Evolutionary conservation across 2,329 filamentous ascomycete species (phyloP).

Genomic region (Epicoccum nigrum): DNA sequence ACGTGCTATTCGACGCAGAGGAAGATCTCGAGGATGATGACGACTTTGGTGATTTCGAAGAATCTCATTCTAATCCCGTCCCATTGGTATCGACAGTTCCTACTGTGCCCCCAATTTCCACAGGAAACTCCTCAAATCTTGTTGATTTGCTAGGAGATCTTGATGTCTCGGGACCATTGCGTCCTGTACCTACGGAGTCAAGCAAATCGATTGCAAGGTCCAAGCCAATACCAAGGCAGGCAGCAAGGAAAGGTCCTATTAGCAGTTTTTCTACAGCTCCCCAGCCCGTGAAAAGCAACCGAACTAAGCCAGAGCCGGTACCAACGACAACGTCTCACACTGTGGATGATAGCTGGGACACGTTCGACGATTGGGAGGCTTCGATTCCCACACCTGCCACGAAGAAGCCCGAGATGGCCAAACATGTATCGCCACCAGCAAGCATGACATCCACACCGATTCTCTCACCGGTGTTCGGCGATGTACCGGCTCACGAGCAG

Average conservation of each 20-base stretch:
- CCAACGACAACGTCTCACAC: slow-evolving; percentile 5
- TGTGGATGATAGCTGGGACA: slow-evolving; percentile 52
- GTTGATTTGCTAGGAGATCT: slow-evolving; percentile 38
- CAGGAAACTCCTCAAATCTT: slow-evolving; percentile 17
- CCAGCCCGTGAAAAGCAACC: slow-evolving; percentile 12
- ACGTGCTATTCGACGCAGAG: slow-evolving; percentile 50
- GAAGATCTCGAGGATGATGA: slow-evolving; percentile 45
- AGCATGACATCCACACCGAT: slow-evolving; percentile 23
- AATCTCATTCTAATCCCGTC: slow-evolving; percentile 17
- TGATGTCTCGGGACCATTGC: slow-evolving; percentile 28
- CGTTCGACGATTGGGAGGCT: slow-evolving; percentile 52
- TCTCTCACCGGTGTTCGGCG: slow-evolving; percentile 27
- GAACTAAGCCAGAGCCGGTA: slow-evolving; percentile 3
- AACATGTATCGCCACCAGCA: neutral
- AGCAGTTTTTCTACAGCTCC: slow-evolving; percentile 23
- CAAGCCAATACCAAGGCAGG: neutral
- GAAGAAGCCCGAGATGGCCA: slow-evolving; percentile 10
- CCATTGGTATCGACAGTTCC: slow-evolving; percentile 5
- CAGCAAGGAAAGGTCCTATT: slow-evolving; percentile 17
- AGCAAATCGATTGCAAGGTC: neutral
- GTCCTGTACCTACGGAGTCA: slow-evolving; percentile 5
- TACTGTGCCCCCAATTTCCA: neutral
- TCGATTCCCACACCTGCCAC: slow-evolving; percentile 31
- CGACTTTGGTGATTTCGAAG: slow-evolving; percentile 48
- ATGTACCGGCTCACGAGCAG: slow-evolving; percentile 38